Evolutionary conservation across 2,329 filamentous ascomycete genomes (phyloP).

Genomic region (Neonectria neomacrospora): DNA sequence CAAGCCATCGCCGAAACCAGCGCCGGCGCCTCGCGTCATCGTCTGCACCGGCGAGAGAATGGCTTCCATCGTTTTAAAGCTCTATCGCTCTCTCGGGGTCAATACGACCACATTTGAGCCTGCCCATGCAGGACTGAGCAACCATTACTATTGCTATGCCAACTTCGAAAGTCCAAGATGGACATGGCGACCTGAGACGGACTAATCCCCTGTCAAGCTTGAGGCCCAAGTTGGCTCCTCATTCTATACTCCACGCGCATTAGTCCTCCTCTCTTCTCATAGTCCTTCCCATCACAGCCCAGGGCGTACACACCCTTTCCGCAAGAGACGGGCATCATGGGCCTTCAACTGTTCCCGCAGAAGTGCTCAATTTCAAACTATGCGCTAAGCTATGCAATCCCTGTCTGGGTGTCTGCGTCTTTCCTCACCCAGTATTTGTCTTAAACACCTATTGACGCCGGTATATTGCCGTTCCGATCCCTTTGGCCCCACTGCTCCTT

Average conservation of each 20-base stretch:
- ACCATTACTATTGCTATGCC: conserved; percentile 83
- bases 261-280: neutral
- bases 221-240: neutral
- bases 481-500: neutral
- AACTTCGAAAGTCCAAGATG: conserved; percentile 75
- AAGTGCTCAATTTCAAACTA: conserved; percentile 31
- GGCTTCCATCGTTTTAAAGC: conserved; percentile 69
- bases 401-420: conserved; percentile 23
- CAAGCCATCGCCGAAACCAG: conserved; percentile 49
- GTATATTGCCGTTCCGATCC: conserved; percentile 1
- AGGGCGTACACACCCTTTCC: neutral
- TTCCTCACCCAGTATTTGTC: conserved; percentile 8
- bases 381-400: conserved; percentile 38
- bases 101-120: conserved; percentile 75
- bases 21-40: conserved; percentile 59
- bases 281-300: neutral
- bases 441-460: conserved; percentile 29
- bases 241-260: neutral
- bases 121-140: conserved; percentile 78
- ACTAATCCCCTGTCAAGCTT: neutral
- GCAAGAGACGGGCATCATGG: neutral
- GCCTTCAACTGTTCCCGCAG: neutral
- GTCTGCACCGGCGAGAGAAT: conserved; percentile 84
- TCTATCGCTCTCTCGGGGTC: conserved; percentile 74
- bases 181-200: conserved; percentile 50